Percentiles rank a stretch among this genome's conserved stretches.
phyloP scores from a whole-genome alignment of 768 basidiomycete genomes.

The Saitozyma sp. region DNA sequence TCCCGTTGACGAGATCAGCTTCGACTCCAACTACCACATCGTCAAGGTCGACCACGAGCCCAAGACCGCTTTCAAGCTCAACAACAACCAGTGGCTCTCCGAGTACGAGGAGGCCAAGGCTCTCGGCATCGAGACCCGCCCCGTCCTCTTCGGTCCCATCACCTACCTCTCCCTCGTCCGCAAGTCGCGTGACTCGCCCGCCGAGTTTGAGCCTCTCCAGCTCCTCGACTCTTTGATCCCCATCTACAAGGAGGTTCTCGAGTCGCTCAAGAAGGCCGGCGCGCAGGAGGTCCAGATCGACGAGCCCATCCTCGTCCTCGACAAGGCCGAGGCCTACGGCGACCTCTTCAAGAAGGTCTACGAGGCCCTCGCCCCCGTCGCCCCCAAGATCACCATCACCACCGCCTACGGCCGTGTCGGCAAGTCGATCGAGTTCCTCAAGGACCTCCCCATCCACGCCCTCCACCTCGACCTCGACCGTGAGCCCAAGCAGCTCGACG shows the following conservation, averaged over 20 bases:
- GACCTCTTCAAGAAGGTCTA: conserved; percentile 79
- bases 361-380: conserved; percentile 72
- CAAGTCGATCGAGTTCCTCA: conserved; percentile 79
- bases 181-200: conserved; percentile 75
- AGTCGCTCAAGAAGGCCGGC: conserved; percentile 88
- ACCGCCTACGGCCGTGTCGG: conserved; percentile 98
- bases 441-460: conserved; percentile 87
- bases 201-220: conserved; percentile 85
- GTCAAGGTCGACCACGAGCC: conserved; percentile 96
- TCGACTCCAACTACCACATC: conserved; percentile 98
- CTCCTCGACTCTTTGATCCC: conserved; percentile 86
- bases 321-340: conserved; percentile 72
- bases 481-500: conserved; percentile 83
- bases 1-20: conserved; percentile 60
- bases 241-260: conserved; percentile 83
- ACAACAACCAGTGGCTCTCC: conserved; percentile 90
- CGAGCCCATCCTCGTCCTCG: conserved; percentile 93
- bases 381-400: conserved; percentile 89
- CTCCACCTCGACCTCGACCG: conserved; percentile 97
- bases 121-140: conserved; percentile 84
- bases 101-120: conserved; percentile 94
- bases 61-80: conserved; percentile 86
- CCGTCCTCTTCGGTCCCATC: conserved; percentile 91
- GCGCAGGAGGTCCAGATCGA: conserved; percentile 95
- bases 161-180: conserved; percentile 94